These are phyloP conservation scores for Diplotaxis tenuifolia DNA, from an alignment of 345 rosid species.

Conservation along the genomic window DNA sequence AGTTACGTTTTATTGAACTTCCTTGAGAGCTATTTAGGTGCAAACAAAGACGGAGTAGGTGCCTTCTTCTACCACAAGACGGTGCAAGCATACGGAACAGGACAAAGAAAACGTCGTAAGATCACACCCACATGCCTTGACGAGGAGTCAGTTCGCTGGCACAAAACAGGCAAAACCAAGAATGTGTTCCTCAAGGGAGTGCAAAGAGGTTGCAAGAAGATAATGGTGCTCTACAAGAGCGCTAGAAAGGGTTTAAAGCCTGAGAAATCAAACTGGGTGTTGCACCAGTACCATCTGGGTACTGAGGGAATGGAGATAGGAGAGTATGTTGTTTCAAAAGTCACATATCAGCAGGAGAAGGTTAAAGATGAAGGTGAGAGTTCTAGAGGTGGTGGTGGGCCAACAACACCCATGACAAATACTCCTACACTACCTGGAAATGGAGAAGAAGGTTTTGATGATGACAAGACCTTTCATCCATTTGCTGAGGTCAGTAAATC, in stretches of 20 bases:
- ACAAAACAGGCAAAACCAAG: conserved; percentile 92
- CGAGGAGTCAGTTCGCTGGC: conserved; percentile 85
- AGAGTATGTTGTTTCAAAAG: conserved; percentile 73
- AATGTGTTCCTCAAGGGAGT: conserved; percentile 56
- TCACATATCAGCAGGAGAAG: conserved; percentile 63
- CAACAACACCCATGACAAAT: conserved; percentile 68
- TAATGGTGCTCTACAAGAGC: conserved; percentile 85
- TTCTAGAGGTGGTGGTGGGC: conserved; percentile 46
- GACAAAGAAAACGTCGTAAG: conserved; percentile 89
- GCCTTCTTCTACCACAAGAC: conserved; percentile 78
- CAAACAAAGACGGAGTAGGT: conserved; percentile 77
- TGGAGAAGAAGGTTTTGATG: conserved; percentile 27
- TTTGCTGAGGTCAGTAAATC: conserved; percentile 12
- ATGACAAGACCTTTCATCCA: conserved; percentile 25
- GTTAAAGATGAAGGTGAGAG: conserved; percentile 49
- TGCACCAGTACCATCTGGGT: conserved; percentile 93
- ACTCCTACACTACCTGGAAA: conserved; percentile 55
- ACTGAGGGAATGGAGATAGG: conserved; percentile 67
- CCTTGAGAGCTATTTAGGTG: conserved; percentile 47
- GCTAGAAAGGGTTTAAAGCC: conserved; percentile 70
- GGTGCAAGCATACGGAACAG: conserved; percentile 82
- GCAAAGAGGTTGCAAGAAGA: conserved; percentile 77
- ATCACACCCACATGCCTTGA: conserved; percentile 46
- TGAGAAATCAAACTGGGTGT: conserved; percentile 77
- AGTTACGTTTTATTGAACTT: background rate